Conservation (phyloP, 169 alveolate species). For the Neospora caninum region DNA sequence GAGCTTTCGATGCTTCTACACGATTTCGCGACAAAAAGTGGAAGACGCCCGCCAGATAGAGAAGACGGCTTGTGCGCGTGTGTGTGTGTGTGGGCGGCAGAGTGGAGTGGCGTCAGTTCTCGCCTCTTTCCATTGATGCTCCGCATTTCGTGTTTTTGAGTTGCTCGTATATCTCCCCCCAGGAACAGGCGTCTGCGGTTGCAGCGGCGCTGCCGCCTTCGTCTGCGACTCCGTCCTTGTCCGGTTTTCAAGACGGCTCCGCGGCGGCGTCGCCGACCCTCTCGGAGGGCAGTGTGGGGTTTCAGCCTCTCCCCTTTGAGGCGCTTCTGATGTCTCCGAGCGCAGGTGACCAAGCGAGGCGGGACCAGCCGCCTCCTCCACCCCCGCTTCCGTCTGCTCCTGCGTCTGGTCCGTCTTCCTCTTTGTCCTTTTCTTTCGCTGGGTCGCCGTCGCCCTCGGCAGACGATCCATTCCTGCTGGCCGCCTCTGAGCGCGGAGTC, state of each 20-base stretch:
- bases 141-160: too few relatives aligned
- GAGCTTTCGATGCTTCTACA: too few relatives aligned
- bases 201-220: constrained; percentile 31
- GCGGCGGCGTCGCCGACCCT: neutral
- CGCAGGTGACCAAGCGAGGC: neutral
- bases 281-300: neutral
- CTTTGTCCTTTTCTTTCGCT: neutral
- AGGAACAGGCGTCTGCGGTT: constrained; percentile 33
- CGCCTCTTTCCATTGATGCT: too few relatives aligned
- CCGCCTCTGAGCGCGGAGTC: neutral
- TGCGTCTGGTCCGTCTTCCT: neutral
- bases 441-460: neutral
- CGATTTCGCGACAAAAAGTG: too few relatives aligned
- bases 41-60: too few relatives aligned
- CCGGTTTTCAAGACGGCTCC: neutral
- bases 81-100: too few relatives aligned
- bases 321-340: constrained; percentile 31
- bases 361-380: neutral
- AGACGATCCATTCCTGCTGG: neutral
- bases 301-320: constrained; percentile 13
- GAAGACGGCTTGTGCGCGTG: too few relatives aligned
- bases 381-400: neutral
- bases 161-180: too few relatives aligned
- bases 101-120: too few relatives aligned
- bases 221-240: neutral